Percentiles rank a stretch among this genome's conserved stretches.
phyloP scores from a whole-genome alignment of 495 filamentous ascomycete genomes.

The Aspergillus sclerotioniger region DNA sequence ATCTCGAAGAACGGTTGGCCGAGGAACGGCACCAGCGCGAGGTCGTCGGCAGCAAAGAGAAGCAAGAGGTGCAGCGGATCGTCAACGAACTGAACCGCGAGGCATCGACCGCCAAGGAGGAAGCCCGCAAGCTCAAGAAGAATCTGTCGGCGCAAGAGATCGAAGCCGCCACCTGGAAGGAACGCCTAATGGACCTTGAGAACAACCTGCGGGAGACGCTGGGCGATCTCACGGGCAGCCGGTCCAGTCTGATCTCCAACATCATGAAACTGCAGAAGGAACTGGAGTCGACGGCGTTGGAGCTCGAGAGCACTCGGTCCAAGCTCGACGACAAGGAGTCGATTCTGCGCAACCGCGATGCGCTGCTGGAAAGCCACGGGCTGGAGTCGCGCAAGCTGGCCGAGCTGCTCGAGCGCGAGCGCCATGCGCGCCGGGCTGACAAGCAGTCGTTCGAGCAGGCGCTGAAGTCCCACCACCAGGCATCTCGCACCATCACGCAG shows the following conservation, averaged over 20 bases:
- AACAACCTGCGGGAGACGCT: conserved; percentile 80
- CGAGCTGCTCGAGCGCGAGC: conserved; percentile 89
- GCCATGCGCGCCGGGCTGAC: conserved; percentile 76
- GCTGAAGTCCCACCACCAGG: conserved; percentile 80
- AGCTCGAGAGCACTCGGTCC: conserved; percentile 73
- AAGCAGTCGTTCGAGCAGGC: conserved; percentile 83
- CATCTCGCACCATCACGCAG: conserved; percentile 75
- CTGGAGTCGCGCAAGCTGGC: conserved; percentile 81
- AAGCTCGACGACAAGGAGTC: conserved; percentile 83
- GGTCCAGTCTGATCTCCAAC: conserved; percentile 79
- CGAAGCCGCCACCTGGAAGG: conserved; percentile 84
- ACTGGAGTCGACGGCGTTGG: conserved; percentile 75
- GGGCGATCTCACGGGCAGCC: conserved; percentile 81
- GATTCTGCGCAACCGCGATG: conserved; percentile 85
- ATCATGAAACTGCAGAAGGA: conserved; percentile 86
- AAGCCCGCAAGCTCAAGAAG: conserved; percentile 75
- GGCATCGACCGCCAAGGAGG: conserved; percentile 78
- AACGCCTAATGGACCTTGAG: conserved; percentile 85
- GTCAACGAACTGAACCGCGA: conserved; percentile 85
- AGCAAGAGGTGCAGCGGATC: conserved; percentile 79
- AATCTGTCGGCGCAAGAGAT: conserved; percentile 79
- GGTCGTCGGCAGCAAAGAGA: conserved; percentile 78
- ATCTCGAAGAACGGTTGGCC: conserved; percentile 73
- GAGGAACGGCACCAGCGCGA: conserved; percentile 84
- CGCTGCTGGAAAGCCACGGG: conserved; percentile 82